Evolutionary conservation across 1,284 basidiomycete genomes (phyloP), one percentile per base, ranked within the genome.

Genomic region (Calocybe gambosa): DNA sequence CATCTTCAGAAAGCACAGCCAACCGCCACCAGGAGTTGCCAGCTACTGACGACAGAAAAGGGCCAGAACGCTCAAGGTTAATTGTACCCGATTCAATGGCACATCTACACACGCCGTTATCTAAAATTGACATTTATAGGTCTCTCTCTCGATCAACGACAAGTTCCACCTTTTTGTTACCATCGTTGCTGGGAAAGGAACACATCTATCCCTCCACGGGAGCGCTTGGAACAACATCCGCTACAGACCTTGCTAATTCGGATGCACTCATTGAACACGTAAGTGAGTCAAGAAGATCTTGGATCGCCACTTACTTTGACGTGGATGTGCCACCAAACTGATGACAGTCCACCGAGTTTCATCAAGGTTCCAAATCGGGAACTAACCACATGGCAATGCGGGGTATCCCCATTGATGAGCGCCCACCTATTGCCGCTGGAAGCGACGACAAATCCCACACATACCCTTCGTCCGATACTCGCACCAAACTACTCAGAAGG

Each of bases 401-500:
- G 41, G 39, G 31, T 34, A 34, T 34, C 31, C 36, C 50, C 50
- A 33, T 45, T 46, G 38, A 52, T 41, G 43, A 46, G n/a, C 49
- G 43, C 44, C 53, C 45, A 41, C 15, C 39, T 43, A 52, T 46
- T 20, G 50, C 53, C 46, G 33, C 51, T 13, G 16, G 15, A 26
- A 39, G 37, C 39, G 34, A 40, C 37, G 19, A 37, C 26, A 23
- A 41, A 15, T 41, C 37, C 15, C 31, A 47, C 36, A 36, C 37
- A 29, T 34, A 38, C 42, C 53, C 38, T 43, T 42, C 46, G 38
- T 23, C 47, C 46, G 58, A 60, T 46, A 48, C 58, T 51, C 74
- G 71, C 50, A 58, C 64, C 45, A 59, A 60, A 55, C 63, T 78
- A 51, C 60, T 78, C 47, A 59, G 62, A 50, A 72, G 69, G 58